Evolutionary conservation across 2,329 filamentous ascomycete species (phyloP).

Genomic region (Pezicula carpinea): DNA sequence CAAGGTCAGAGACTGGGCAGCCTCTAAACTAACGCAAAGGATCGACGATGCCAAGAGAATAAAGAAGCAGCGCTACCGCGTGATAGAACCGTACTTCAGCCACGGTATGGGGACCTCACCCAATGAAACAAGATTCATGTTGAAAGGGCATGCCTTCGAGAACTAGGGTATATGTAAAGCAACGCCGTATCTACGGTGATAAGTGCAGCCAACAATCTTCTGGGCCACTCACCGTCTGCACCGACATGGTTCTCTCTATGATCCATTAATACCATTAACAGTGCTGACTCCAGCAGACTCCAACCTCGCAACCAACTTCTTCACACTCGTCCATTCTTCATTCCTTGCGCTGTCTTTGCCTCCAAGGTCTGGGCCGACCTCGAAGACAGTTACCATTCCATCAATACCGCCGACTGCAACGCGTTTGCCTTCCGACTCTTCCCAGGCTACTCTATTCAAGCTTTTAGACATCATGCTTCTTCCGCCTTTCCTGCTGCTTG

Average conservation of each 20-base stretch:
- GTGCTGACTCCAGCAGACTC: slow-evolving; percentile 41
- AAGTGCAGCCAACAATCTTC: slow-evolving; percentile 3
- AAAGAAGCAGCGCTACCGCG: too few species aligned
- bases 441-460: slow-evolving; percentile 93
- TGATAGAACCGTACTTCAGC: too few species aligned
- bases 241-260: slow-evolving; percentile 6
- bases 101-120: too few species aligned
- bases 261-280: slow-evolving; percentile 19
- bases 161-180: slow-evolving; percentile 24
- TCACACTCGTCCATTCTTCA: slow-evolving; percentile 91
- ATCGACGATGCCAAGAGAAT: too few species aligned
- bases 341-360: slow-evolving; percentile 78
- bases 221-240: neutral
- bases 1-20: too few species aligned
- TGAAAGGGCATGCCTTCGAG: neutral
- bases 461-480: slow-evolving; percentile 73
- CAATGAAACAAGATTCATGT: too few species aligned
- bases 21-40: too few species aligned
- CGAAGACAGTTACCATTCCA: slow-evolving; percentile 85
- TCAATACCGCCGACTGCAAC: slow-evolving; percentile 90
- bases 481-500: slow-evolving; percentile 60
- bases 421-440: slow-evolving; percentile 79
- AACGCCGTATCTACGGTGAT: slow-evolving; percentile 16
- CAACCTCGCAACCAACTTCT: slow-evolving; percentile 76
- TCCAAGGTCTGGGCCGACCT: slow-evolving; percentile 77